These are phyloP conservation scores for Mucor velutinosus DNA, from an alignment of 371 early-diverging fungal genomes.

Conservation along the genomic window DNA sequence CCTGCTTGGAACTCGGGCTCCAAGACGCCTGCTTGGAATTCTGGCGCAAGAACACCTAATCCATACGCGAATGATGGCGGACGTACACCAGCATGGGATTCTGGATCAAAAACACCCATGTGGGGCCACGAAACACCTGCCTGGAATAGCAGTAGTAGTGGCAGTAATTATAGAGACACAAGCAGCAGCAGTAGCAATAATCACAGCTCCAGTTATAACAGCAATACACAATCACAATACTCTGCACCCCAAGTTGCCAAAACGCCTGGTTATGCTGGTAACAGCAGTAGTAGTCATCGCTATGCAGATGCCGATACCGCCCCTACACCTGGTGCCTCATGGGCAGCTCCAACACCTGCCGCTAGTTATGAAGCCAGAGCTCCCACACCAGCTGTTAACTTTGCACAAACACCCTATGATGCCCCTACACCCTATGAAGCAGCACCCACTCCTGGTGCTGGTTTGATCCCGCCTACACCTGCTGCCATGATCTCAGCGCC, in stretches of 20 bases:
- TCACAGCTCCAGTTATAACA: not conserved
- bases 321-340: constrained; percentile 43
- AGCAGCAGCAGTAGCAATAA: constrained; percentile 7
- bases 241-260: constrained; percentile 43
- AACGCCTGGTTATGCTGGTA: constrained; percentile 50
- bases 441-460: constrained; percentile 51
- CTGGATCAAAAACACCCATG: constrained; percentile 64
- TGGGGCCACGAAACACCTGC: constrained; percentile 76
- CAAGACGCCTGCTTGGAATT: constrained; percentile 65
- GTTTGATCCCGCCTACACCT: constrained; percentile 58
- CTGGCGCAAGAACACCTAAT: constrained; percentile 71
- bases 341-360: constrained; percentile 45
- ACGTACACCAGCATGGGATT: constrained; percentile 75
- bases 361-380: constrained; percentile 41
- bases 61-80: constrained; percentile 64
- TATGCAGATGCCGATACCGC: constrained; percentile 37
- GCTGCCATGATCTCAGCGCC: constrained; percentile 53
- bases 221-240: constrained; percentile 1
- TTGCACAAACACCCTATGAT: constrained; percentile 40
- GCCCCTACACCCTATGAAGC: constrained; percentile 39
- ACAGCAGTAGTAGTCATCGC: constrained; percentile 24
- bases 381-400: constrained; percentile 51
- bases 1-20: constrained; percentile 79
- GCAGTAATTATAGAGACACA: constrained; percentile 21
- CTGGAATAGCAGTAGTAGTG: constrained; percentile 66